Base-by-base conservation (phyloP, 257 asterid genomes). In the Jasminum sambac region DNA sequence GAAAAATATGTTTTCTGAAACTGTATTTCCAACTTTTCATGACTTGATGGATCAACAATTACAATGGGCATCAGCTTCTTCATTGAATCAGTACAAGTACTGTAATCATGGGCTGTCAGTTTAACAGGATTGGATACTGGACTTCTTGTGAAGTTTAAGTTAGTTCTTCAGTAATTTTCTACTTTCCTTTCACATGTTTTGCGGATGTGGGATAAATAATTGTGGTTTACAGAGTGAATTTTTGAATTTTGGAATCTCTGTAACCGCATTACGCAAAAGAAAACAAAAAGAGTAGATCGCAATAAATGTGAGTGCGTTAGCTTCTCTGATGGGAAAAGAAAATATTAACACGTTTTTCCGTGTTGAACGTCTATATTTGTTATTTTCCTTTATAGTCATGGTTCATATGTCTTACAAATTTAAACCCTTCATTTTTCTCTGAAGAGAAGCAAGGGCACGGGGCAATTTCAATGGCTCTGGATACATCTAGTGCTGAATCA, bases 381-480 rank as follows among this genome's bases (percentile, higher is more conserved):
- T 25, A 50, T 17, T n/a, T 73, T 58, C 23, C 25, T 63, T 14
- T 21, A 36, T 63, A 41, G 26, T 64, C 62, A 21, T 9, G 36
- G 72, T 41, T 66, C 23, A 12, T 16, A 21, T 70, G 62, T 16
- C 26, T 30, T n/a, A 24, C 41, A 24, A 1, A 19, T 14, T 38
- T 52, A 52, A 36, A 8, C 44, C 60, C 55, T 65, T 67, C 61
- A 30, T 48, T 58, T 70, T 44, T 19, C 71, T 71, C 70, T 73
- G 84, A 83, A 88, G 71, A 78, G 72, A 75, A 48, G 57, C 72
- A 48, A 48, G 75, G 50, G 39, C 64, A 63, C 42, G 42, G 75
- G 50, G 39, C 64, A 63, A 14, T 25, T 73, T 65, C 77, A 75
- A 78, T 91, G 98, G 81, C 84, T 50, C 84, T 73, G 68, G 92